Base-by-base conservation (phyloP, 106 monocot genomes). In the Phalaenopsis equestris region DNA sequence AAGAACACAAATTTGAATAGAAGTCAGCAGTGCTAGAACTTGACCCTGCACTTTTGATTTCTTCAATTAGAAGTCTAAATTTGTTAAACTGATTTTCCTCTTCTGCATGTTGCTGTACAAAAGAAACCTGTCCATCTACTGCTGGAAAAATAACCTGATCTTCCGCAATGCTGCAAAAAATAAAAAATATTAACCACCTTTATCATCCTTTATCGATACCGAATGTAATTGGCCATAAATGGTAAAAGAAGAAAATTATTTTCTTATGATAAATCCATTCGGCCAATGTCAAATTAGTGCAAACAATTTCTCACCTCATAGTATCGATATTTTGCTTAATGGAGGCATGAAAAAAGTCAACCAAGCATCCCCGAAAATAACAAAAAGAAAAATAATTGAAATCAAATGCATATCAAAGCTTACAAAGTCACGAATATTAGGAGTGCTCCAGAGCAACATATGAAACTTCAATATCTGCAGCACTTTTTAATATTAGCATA, bases 121-220 rank as follows among this genome's bases (percentile, higher is more conserved):
- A 93, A 42, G 93, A 99, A 0, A 91, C 82, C 77, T 91, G 84
- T 24, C 87, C 89, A 87, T 91, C 88, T 3, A 99, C 99, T 41
- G 99, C 99, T 83, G 99, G 99, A 83, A 99, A 99, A 87, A 99
- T 95, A 77, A 99, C 90, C 83, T 99, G 91, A 86, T 99, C 95
- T 81, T 99, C 99, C 43, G 99, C 99, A 80, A 93, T 89, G 86
- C 99, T 99, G 88, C 82, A 89, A 41, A n/a, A 2, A 74, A 42
- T 43, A 74, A 45, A 45, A 74, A 45, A 74, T 74, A 74, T 74
- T 74, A 45, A 5, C 43, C n/a, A 6, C 11, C 18, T 18, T 45
- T n/a, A 45, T 45, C 74, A 70, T 52, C 52, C 48, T 11, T 37
- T 36, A 70, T 70, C 38, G 39, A 70, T 14, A 70, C 10, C 38